A percentile compares a stretch with the other conserved stretches of the same genome.
These are phyloP conservation scores for Sequoia sempervirens DNA, from an alignment of 75 land plant species.

Conservation along the genomic window DNA sequence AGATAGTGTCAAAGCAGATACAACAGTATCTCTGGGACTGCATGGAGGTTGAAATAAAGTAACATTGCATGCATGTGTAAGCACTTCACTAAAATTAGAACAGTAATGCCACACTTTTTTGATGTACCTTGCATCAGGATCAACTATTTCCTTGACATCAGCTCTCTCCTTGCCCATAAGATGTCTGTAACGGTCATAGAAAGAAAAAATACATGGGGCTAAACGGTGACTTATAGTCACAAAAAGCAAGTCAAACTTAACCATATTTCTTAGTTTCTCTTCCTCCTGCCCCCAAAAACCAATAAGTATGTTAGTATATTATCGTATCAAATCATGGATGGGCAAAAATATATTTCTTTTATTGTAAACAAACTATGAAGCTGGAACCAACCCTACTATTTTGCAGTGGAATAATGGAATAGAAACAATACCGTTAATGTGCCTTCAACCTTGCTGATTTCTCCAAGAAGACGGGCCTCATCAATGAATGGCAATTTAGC, in stretches of 20 bases:
- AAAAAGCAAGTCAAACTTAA: constrained; percentile 29
- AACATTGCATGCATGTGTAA: no score
- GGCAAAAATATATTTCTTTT: background rate
- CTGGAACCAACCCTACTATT: background rate
- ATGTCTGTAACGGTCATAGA: constrained; percentile 48
- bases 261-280: constrained; percentile 31
- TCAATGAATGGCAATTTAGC: constrained; percentile 53
- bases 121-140: constrained; percentile 34
- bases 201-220: constrained; percentile 37
- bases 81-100: background rate
- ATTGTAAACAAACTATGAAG: background rate
- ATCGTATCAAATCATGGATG: background rate
- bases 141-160: constrained; percentile 11
- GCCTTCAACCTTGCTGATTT: constrained; percentile 32
- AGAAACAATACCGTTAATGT: constrained; percentile 28
- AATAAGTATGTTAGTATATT: background rate
- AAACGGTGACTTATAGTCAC: constrained; percentile 24
- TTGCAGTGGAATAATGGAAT: background rate
- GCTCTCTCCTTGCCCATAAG: constrained; percentile 24
- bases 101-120: background rate
- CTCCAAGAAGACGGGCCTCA: constrained; percentile 31
- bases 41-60: no score
- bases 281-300: constrained; percentile 17
- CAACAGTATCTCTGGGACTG: no score
- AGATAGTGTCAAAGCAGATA: no score